Evolutionary conservation across 352 stramenopile genomes (phyloP), one percentile per base, ranked within the genome.

Genomic region (Elongisporangium undulatum): DNA sequence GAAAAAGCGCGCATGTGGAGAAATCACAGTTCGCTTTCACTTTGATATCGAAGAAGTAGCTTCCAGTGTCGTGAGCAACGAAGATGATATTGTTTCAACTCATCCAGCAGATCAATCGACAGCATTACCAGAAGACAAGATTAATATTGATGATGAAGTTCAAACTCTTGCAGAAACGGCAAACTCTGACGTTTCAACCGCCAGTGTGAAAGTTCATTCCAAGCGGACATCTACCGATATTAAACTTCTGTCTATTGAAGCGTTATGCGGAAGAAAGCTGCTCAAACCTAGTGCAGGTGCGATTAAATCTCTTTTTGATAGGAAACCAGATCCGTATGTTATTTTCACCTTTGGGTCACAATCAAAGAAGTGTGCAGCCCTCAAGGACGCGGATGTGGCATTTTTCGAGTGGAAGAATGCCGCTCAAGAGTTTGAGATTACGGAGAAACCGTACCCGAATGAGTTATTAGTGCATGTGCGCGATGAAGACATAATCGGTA

Each of bases 351-450:
- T 38, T 3, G 26, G 26, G 26, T 38, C 26, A 9, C 26, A 38
- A 38, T 13, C 26, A 3, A 70, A 71, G 17, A 72, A 71, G 17
- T 78, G 63, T n/a, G 26, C 69, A 4, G 41, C 64, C 0, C 49
- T 69, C 9, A 81, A 75, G 53, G 69, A 83, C 50, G 74, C 72
- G 21, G 71, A 83, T 45, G 55, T 77, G 3, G 55, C 72, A 5
- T 79, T 80, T 52, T 74, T 82, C 13, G 71, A 82, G 58, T 86
- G 76, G 76, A 63, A 68, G 19, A 71, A 81, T 26, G 62, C 75
- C 3, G 55, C 64, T 7, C 75, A 85, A 58, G 60, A 78, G 5
- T 82, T 79, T 53, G 64, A 75, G 4, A 64, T 79, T 39, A 56
- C 49, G 4, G 29, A 66, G 23, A 81, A 76, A 23, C 66, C 68